These are phyloP conservation scores for Oehlia diaphana DNA, from an alignment of 192 early-diverging fungal species.

Conservation along the genomic window DNA sequence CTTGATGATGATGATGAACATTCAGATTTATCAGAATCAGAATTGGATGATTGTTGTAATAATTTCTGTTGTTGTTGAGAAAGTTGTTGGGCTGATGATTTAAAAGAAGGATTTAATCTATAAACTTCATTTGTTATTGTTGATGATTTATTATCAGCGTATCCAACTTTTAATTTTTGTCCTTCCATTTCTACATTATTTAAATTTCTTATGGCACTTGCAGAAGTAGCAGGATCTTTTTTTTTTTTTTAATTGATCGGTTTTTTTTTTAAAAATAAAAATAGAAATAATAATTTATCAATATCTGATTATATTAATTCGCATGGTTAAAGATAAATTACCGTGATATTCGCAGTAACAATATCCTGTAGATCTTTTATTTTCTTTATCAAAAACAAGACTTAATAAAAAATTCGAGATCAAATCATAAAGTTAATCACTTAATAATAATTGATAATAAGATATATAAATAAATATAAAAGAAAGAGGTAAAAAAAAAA, in stretches of 20 bases:
- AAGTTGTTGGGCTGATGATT: conserved; percentile 4
- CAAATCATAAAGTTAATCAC: neutral
- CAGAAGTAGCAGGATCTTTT: conserved; percentile 82
- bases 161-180: conserved; percentile 84
- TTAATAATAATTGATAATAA: too few species aligned
- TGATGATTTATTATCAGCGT: conserved; percentile 76
- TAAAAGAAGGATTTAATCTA: neutral
- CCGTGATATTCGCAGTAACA: conserved; percentile 93
- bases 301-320: too few species aligned
- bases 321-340: conserved; percentile 17
- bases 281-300: too few species aligned
- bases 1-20: conserved; percentile 37
- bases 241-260: neutral
- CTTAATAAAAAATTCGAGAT: conserved; percentile 18
- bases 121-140: conserved; percentile 18
- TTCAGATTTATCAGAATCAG: conserved; percentile 40
- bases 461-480: too few species aligned
- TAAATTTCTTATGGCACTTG: conserved; percentile 91
- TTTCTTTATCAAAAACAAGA: conserved; percentile 89
- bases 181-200: conserved; percentile 87
- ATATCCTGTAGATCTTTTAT: conserved; percentile 86
- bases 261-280: too few species aligned
- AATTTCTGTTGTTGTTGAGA: neutral
- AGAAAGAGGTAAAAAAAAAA: too few species aligned
- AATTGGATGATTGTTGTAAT: neutral